Evolutionary conservation across 164 flowering plant genomes (phyloP), one percentile per base, ranked within the genome.

Genomic region (Pachysandra terminalis): DNA sequence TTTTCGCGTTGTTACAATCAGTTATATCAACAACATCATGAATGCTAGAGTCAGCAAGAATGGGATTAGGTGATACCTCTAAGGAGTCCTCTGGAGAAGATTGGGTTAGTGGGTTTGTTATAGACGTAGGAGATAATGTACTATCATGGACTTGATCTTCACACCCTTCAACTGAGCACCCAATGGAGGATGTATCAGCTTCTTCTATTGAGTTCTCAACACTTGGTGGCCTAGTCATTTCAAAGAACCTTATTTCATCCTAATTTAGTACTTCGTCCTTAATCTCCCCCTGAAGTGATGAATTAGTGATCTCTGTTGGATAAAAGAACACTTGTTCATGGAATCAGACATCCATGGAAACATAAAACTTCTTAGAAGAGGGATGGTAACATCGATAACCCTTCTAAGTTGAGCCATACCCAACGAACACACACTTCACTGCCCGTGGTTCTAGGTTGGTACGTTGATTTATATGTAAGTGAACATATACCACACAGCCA

Each of bases 371-470:
- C 49, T 53, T 19, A 9, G 68, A 8, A 15, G 60, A 23, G 26
- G 60, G 51, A 53, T 65, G 60, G 48, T 65, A 65, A 37, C 60
- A 65, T 51, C 26, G 10, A 35, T 54, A 65, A 16, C 59, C 68
- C 22, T 65, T 65, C 10, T 54, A 14, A 65, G 68, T 32, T 22
- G 57, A 53, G 26, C 52, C 26, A 55, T 35, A 65, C 24, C 68
- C 15, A 1, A 65, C 60, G 54, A 65, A 55, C 19, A 65, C 68
- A 54, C 48, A 65, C 21, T 64, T 51, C 22, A 64, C 48, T 24
- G 66, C 55, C 0, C 35, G 45, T 26, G 41, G 25, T n/a, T 53
- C 61, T 9, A 54, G 16, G 17, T 55, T 32, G 24, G 60, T 26
- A 1, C 51, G 19, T 54, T 53, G 68, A 32, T 65, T 9, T 21